A percentile compares a stretch with the other conserved stretches of the same genome.
These are phyloP conservation scores for Beauveria pseudobassiana DNA, from an alignment of 2,329 filamentous ascomycete species.

Conservation along the genomic window DNA sequence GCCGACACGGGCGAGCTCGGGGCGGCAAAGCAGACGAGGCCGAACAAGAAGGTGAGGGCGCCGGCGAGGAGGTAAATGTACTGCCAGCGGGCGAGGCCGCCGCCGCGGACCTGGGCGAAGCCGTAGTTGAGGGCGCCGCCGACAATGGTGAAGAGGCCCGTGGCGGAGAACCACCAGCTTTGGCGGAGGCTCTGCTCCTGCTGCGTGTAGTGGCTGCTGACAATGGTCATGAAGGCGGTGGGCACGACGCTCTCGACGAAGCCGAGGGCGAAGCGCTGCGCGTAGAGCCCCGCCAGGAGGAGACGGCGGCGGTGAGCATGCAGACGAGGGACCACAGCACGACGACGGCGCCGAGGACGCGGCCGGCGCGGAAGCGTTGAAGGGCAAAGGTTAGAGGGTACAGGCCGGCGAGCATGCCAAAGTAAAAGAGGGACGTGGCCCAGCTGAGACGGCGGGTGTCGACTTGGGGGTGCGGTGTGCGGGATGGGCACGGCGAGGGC, in stretches of 20 bases:
- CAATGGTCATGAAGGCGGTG: constrained; percentile 58
- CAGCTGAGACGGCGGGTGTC: constrained; percentile 64
- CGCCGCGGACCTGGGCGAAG: constrained; percentile 54
- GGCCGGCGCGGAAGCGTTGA: constrained; percentile 59
- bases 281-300: constrained; percentile 53
- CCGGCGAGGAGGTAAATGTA: constrained; percentile 64
- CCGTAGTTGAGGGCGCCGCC: constrained; percentile 60
- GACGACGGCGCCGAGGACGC: constrained; percentile 55
- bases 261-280: constrained; percentile 57
- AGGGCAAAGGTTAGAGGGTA: constrained; percentile 67
- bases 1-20: constrained; percentile 60
- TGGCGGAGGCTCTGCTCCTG: constrained; percentile 56
- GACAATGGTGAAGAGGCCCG: constrained; percentile 54
- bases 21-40: constrained; percentile 55
- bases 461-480: constrained; percentile 24
- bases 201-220: constrained; percentile 58
- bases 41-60: constrained; percentile 55
- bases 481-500: constrained; percentile 44
- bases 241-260: constrained; percentile 59
- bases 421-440: constrained; percentile 76
- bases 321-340: constrained; percentile 60
- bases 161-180: constrained; percentile 58
- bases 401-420: constrained; percentile 66
- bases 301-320: constrained; percentile 61
- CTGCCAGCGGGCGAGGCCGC: constrained; percentile 54